Evolutionary conservation across 352 stramenopile genomes (phyloP).

Genomic region (Phytophthora foliorum): DNA sequence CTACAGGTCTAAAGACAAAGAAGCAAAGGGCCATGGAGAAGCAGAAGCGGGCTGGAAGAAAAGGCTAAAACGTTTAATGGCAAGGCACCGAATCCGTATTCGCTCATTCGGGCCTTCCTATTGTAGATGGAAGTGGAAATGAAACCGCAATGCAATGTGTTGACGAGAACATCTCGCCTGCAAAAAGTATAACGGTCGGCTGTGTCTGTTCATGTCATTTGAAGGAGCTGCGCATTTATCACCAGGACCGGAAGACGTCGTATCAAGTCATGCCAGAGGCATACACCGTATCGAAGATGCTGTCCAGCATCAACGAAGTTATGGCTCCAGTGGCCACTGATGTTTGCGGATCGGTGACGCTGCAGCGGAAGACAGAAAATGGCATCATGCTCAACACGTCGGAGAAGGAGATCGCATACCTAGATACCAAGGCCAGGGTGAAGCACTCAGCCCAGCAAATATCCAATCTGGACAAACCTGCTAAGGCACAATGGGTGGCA

Average conservation of each 20-base stretch:
- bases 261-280: conserved; percentile 50
- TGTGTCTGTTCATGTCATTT: conserved; percentile 25
- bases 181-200: conserved; percentile 25
- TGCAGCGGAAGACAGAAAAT: conserved; percentile 84
- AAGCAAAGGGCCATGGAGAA: conserved; percentile 59
- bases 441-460: conserved; percentile 77
- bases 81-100: conserved; percentile 5
- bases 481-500: conserved; percentile 58
- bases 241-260: not conserved
- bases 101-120: conserved; percentile 10
- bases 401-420: conserved; percentile 74
- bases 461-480: conserved; percentile 39
- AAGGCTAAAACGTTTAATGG: conserved; percentile 18
- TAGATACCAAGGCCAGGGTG: conserved; percentile 80
- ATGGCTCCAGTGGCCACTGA: conserved; percentile 74
- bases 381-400: conserved; percentile 86
- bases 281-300: conserved; percentile 90
- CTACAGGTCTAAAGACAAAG: conserved; percentile 79
- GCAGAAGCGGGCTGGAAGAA: conserved; percentile 31
- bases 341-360: conserved; percentile 53
- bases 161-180: conserved; percentile 13
- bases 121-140: conserved; percentile 34
- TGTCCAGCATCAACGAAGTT: conserved; percentile 81
- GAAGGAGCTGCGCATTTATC: conserved; percentile 1
- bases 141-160: conserved; percentile 25